Conservation (phyloP, 768 basidiomycete genomes). For the Hortiboletus campestris region DNA sequence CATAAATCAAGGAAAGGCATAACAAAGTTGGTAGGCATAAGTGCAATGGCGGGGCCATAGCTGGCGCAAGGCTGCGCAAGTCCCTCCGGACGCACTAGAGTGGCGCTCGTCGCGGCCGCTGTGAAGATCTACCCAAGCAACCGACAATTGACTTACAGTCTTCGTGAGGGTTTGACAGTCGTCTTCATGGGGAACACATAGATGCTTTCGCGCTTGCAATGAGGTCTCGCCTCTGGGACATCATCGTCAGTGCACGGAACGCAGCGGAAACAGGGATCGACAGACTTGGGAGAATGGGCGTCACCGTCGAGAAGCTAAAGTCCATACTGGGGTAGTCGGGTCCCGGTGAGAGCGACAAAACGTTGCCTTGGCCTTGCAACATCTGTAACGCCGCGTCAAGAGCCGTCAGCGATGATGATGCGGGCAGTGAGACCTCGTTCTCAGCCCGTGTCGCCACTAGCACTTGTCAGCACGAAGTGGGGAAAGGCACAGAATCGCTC, state of each 20-base stretch:
- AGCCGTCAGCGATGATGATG: constrained; percentile 4
- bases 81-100: background rate
- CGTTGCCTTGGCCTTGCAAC: background rate
- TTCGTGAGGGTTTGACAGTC: constrained; percentile 15
- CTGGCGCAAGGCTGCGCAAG: background rate
- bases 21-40: background rate
- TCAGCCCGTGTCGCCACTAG: background rate
- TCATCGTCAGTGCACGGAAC: background rate
- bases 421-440: background rate
- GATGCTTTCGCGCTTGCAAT: constrained; percentile 1
- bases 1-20: background rate
- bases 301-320: background rate
- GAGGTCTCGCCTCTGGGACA: constrained; percentile 1
- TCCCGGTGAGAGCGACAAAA: background rate
- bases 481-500: background rate
- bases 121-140: background rate
- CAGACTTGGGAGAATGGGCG: constrained; percentile 5
- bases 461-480: background rate
- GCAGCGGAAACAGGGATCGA: background rate
- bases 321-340: constrained; percentile 2
- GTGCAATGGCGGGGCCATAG: background rate
- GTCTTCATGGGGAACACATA: constrained; percentile 6
- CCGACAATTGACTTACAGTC: constrained; percentile 11
- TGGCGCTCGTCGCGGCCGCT: background rate
- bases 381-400: background rate